Base-by-base conservation (phyloP, 2,329 filamentous ascomycete genomes). In the Curvularia hawaiiensis region DNA sequence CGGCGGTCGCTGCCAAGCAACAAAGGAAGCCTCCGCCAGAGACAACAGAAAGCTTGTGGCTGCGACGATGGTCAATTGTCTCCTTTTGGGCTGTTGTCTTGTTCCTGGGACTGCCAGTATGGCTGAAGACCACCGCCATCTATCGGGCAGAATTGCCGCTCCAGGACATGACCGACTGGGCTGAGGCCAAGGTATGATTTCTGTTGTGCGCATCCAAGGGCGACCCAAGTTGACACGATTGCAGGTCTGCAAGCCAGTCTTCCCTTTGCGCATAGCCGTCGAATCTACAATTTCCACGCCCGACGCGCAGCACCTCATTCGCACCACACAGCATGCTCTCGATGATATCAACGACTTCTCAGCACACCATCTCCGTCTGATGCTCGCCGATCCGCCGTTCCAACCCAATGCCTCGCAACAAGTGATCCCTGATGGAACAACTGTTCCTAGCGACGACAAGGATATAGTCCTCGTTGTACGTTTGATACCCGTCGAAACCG, bases 111-210 rank as follows among this genome's bases (percentile, higher is more conserved):
- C 76, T 99, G 64, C 95, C 95, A 56, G 89, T 96, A 84, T 99
- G 95, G 95, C 96, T 92, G 88, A 88, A 88, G 75, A 98, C 95
- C 0, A 99, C 95, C 4, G 90, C 90, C 0, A 96, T 98, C 54
- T 93, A 96, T 76, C 86, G 95, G 54, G 93, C 94, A 12, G 84
- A 88, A 44, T 80, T 99, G 66, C 95, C 95, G 5, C 77, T 97
- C 65, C 84, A 90, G 71, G 85, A 88, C 53, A 99, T 99, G 95
- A 85, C 90, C 65, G 85, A 90, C 60, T 98, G 95, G 94, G 90
- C 92, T 10, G 90, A 96, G 70, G 92, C 92, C 63, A 91, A 90
- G 84, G 93, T 96, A 59, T 8, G 40, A 4, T 22, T n/a, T 18
- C 0, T 20, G 55, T 22, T 56, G n/a, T 31, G 45, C 28, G 31